A percentile compares a stretch with the other conserved stretches of the same genome.
These are phyloP conservation scores for Tetrapisispora arboricola DNA, from an alignment of 805 yeast species.

Conservation along the genomic window DNA sequence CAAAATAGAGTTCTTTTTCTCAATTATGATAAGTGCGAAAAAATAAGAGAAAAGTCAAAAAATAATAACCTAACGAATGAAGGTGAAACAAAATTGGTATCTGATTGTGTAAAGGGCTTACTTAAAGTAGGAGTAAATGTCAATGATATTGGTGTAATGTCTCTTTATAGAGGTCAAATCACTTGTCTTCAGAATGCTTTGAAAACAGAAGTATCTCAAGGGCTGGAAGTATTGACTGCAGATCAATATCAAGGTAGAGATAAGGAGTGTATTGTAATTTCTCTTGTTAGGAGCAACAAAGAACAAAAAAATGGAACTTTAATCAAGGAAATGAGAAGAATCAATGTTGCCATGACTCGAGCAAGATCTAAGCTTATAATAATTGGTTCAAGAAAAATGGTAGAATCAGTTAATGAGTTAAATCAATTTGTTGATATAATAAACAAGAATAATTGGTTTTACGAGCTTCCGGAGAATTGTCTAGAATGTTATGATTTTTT, in stretches of 20 bases:
- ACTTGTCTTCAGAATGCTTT: conserved; percentile 32
- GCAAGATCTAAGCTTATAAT: conserved; percentile 76
- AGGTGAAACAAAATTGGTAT: conserved; percentile 43
- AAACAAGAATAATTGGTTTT: conserved; percentile 51
- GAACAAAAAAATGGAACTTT: conserved; percentile 62
- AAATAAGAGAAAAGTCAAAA: conserved; percentile 43
- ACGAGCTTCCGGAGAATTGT: conserved; percentile 41
- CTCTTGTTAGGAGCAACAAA: conserved; percentile 75
- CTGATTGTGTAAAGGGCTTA: conserved; percentile 44
- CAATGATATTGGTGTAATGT: conserved; percentile 70
- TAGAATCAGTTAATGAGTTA: conserved; percentile 16
- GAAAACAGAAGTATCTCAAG: conserved; percentile 22
- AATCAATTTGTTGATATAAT: conserved; percentile 50
- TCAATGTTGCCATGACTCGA: conserved; percentile 91
- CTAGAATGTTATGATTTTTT: conserved; percentile 29
- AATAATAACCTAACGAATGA: conserved; percentile 68
- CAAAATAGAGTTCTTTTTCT: conserved; percentile 60
- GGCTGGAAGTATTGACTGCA: conserved; percentile 78
- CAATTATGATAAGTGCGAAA: conserved; percentile 56
- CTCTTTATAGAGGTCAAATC: conserved; percentile 79
- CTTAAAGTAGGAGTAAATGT: conserved; percentile 48
- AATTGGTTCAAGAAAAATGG: conserved; percentile 64
- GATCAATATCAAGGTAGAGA: conserved; percentile 96
- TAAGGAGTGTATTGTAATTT: conserved; percentile 81
- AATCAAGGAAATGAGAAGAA: conserved; percentile 78